A percentile compares a stretch with the other conserved stretches of the same genome.
Conservation (phyloP, 2,329 filamentous ascomycete genomes). For the Monosporascus ibericus region DNA sequence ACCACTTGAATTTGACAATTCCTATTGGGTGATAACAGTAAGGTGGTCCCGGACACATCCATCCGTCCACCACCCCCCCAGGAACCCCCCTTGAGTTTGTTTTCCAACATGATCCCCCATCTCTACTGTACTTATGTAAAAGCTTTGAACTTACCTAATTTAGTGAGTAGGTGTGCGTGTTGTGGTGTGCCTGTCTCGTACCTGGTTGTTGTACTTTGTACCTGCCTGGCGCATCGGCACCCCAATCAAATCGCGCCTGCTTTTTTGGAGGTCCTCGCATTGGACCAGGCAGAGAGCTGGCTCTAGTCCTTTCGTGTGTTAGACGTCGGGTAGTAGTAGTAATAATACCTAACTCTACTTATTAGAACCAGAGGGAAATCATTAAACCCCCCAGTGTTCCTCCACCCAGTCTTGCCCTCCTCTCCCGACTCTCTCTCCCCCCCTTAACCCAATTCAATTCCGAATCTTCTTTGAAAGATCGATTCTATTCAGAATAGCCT, state of each 20-base stretch:
- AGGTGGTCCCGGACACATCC: not conserved
- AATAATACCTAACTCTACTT: slow-evolving; percentile 1
- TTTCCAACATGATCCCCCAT: not conserved
- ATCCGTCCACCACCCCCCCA: not conserved
- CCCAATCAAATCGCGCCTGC: not conserved
- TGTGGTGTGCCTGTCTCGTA: too few species aligned
- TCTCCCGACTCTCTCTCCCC: slow-evolving; percentile 17
- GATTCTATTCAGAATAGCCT: slow-evolving; percentile 32
- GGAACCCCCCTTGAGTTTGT: not conserved
- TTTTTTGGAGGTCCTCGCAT: not conserved
- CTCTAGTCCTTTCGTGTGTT: not conserved
- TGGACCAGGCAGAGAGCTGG: not conserved
- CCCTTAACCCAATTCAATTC: slow-evolving; percentile 26
- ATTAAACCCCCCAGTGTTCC: slow-evolving; percentile 28
- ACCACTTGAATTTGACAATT: not conserved
- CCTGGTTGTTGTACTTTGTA: slow-evolving; percentile 1
- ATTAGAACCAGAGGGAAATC: slow-evolving; percentile 22
- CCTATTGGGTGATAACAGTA: not conserved
- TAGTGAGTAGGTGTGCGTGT: too few species aligned
- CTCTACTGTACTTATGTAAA: too few species aligned
- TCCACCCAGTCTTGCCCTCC: slow-evolving; percentile 20
- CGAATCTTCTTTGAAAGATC: slow-evolving; percentile 28
- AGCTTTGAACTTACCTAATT: too few species aligned
- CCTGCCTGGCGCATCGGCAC: not conserved
- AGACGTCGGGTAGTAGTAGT: not conserved